phyloP scores from a whole-genome alignment of 2,329 filamentous ascomycete species.

The Fusarium cicatricum region DNA sequence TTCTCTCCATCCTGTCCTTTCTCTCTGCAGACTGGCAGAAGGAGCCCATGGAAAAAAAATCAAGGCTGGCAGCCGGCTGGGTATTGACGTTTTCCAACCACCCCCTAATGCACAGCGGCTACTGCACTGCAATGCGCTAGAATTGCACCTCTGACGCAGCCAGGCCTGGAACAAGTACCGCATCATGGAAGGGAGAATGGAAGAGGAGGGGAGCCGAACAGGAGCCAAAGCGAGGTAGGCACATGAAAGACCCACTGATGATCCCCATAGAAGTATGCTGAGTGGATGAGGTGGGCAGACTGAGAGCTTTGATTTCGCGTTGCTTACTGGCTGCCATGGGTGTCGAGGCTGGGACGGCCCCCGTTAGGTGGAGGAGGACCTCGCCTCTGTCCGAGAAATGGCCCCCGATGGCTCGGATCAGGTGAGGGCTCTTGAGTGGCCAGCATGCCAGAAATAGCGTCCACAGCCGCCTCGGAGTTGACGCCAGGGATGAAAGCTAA shows the following conservation, averaged over 20 bases:
- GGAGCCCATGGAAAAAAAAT: slow-evolving; percentile 18
- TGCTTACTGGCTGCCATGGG: background rate
- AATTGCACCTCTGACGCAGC: slow-evolving; percentile 4
- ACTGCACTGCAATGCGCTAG: background rate
- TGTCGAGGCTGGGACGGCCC: slow-evolving; percentile 11
- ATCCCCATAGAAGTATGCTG: background rate
- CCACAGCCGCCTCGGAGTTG: slow-evolving; percentile 38
- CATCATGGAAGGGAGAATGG: slow-evolving; percentile 6
- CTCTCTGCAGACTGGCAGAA: slow-evolving; percentile 18
- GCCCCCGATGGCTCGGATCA: slow-evolving; percentile 33
- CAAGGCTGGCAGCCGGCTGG: slow-evolving; percentile 29
- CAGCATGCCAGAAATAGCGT: slow-evolving; percentile 39
- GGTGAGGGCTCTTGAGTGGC: slow-evolving; percentile 33
- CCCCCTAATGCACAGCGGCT: slow-evolving; percentile 16
- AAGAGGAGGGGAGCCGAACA: background rate
- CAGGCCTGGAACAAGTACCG: slow-evolving; percentile 3
- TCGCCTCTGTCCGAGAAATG: slow-evolving; percentile 33
- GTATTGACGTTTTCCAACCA: slow-evolving; percentile 35
- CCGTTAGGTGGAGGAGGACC: slow-evolving; percentile 25
- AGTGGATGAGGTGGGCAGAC: slow-evolving; percentile 1
- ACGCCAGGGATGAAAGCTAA: slow-evolving; percentile 31
- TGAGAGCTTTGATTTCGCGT: slow-evolving; percentile 2
- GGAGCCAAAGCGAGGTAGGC: slow-evolving; percentile 8
- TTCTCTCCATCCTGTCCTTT: background rate
- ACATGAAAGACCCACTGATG: slow-evolving; percentile 1